A percentile compares a stretch with the other conserved stretches of the same genome.
These are phyloP conservation scores for Pleurotus giganteus DNA, from an alignment of 768 basidiomycete genomes.

Conservation along the genomic window DNA sequence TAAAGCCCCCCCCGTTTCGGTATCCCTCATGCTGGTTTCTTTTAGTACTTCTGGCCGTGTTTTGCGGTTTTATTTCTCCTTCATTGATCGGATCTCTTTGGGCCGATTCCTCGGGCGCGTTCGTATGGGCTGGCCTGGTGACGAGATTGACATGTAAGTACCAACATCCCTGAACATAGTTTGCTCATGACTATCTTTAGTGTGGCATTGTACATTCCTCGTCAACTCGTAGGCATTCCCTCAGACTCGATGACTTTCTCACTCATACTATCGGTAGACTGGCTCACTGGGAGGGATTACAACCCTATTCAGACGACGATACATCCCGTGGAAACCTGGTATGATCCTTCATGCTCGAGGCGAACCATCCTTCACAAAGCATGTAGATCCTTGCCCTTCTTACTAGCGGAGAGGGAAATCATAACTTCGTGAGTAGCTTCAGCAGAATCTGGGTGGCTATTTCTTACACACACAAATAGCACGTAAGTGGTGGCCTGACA, in stretches of 20 bases:
- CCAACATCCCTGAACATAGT: background rate
- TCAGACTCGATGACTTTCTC: background rate
- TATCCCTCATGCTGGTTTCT: background rate
- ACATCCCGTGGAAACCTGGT: constrained; percentile 76
- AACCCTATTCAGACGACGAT: constrained; percentile 79
- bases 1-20: background rate
- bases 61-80: constrained; percentile 60
- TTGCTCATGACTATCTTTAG: constrained; percentile 24
- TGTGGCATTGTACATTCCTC: constrained; percentile 73
- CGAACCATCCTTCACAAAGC: background rate
- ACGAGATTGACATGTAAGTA: constrained; percentile 56
- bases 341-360: constrained; percentile 16
- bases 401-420: constrained; percentile 77
- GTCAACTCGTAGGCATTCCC: constrained; percentile 58
- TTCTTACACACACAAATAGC: constrained; percentile 27
- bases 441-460: background rate
- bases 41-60: constrained; percentile 61
- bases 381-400: constrained; percentile 61
- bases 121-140: constrained; percentile 71
- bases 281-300: constrained; percentile 80
- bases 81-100: constrained; percentile 51
- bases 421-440: constrained; percentile 59
- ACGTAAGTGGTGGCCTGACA: constrained; percentile 31
- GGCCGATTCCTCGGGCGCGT: constrained; percentile 65
- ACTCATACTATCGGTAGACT: constrained; percentile 35